phyloP scores from a whole-genome alignment of 345 rosid genomes.

The Acer saccharum region DNA sequence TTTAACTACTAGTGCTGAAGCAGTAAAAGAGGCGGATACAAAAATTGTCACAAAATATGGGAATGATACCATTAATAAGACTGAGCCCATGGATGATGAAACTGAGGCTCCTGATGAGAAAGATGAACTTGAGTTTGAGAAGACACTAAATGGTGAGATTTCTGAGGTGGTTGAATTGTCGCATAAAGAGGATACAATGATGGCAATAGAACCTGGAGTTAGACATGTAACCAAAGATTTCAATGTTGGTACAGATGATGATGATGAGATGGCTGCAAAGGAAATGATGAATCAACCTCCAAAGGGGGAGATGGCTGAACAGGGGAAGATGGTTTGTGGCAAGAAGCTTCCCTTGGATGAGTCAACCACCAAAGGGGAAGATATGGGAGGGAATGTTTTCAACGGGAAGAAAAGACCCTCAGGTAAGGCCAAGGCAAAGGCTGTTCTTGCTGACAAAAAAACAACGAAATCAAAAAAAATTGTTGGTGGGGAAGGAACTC shows the following conservation, averaged over 20 bases:
- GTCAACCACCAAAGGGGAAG: slow-evolving; percentile 23
- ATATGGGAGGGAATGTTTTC: slow-evolving; percentile 19
- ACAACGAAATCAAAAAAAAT: slow-evolving; percentile 27
- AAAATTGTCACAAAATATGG: slow-evolving; percentile 17
- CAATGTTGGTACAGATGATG: slow-evolving; percentile 1
- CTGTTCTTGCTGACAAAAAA: slow-evolving; percentile 22
- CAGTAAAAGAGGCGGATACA: slow-evolving; percentile 26
- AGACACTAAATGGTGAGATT: slow-evolving; percentile 26
- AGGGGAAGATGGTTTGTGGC: slow-evolving; percentile 21
- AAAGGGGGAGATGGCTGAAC: slow-evolving; percentile 10
- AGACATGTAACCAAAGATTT: slow-evolving; percentile 15
- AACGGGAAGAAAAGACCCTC: slow-evolving; percentile 34
- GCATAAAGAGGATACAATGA: slow-evolving; percentile 12
- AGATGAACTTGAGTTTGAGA: slow-evolving; percentile 29
- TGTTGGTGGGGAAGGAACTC: slow-evolving; percentile 16
- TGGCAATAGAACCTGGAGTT: slow-evolving; percentile 21
- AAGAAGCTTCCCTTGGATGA: slow-evolving; percentile 24
- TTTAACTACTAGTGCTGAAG: slow-evolving; percentile 32
- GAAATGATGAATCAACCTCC: slow-evolving; percentile 16
- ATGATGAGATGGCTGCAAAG: slow-evolving; percentile 18
- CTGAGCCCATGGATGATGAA: slow-evolving; percentile 42
- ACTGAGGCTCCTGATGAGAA: slow-evolving; percentile 59
- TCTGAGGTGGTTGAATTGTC: slow-evolving; percentile 21
- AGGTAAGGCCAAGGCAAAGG: slow-evolving; percentile 31
- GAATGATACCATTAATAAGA: slow-evolving; percentile 20